Base-by-base conservation (phyloP, 2,329 filamentous ascomycete genomes). In the Aspergillus candidus region DNA sequence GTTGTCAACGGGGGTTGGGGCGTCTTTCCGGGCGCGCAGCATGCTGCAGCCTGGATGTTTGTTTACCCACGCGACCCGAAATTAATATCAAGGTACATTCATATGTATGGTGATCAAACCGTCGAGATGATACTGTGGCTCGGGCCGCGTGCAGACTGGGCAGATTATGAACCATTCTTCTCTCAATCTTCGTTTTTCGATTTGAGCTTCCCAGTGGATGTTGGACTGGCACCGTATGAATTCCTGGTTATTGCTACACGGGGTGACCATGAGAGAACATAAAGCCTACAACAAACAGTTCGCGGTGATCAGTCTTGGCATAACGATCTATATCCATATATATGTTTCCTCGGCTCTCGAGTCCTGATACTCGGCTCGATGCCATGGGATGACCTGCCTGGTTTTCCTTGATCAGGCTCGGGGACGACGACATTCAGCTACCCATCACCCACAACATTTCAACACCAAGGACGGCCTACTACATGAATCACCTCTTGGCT, bases 11-110 rank as follows among this genome's bases (percentile, higher is more conserved):
- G 71, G 2, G 70, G 72, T 1, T 70, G 70, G 54, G 69, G 66
- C 29, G 51, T 76, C 7, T 67, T 68, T 41, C 43, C 65, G 1
- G 59, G 70, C 10, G 73, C 72, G 3, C 48, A 58, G 4, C 50
- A 68, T n/a, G 72, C 72, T 7, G 46, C 52, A 1, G 63, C 61
- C n/a, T 72, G 75, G 69, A 58, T 78, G 47, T 78, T 79, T 58
- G 71, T 77, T 18, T 79, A 78, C 51, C 76, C 76, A 1, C 68
- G 74, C 11, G 62, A 72, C n/a, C 65, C 72, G 3, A 65, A 57
- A 3, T 56, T 79, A 10, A 49, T 78, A 11, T 49, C 48, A 2
- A 63, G 62, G 43, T 78, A 79, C 48, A 35, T 78, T 22, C 52
- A 66, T 29, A 32, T 13, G 2, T 54, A 56, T 41, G 51, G 47